Conservation (phyloP, 768 basidiomycete species). For the Suillus discolor region DNA sequence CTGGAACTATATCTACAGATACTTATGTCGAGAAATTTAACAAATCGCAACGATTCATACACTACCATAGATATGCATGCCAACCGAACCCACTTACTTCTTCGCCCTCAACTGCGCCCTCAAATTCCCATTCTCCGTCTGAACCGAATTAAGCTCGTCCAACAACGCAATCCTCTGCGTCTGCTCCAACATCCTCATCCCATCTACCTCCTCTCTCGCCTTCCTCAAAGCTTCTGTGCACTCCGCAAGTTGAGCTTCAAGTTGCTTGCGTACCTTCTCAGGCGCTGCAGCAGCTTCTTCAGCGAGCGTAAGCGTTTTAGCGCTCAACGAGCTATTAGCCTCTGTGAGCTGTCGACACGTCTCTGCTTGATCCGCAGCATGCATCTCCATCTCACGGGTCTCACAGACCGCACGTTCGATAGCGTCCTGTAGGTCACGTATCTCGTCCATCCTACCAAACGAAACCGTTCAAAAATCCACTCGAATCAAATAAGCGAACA, state of each 20-base stretch:
- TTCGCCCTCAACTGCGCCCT: slow-evolving; percentile 69
- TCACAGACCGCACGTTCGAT: slow-evolving; percentile 63
- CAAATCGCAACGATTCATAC: background rate
- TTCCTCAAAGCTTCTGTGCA: slow-evolving; percentile 60
- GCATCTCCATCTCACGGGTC: slow-evolving; percentile 69
- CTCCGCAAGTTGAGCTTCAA: slow-evolving; percentile 67
- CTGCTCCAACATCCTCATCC: slow-evolving; percentile 72
- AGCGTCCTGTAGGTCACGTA: slow-evolving; percentile 57
- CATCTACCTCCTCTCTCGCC: slow-evolving; percentile 69
- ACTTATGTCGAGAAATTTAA: background rate
- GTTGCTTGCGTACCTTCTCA: slow-evolving; percentile 56
- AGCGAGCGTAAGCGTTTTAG: slow-evolving; percentile 57
- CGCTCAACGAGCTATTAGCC: slow-evolving; percentile 77
- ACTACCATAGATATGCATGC: background rate
- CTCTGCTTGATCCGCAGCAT: slow-evolving; percentile 73
- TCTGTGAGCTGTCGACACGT: slow-evolving; percentile 72
- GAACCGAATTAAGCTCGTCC: slow-evolving; percentile 84
- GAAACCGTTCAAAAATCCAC: background rate
- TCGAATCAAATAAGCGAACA: background rate
- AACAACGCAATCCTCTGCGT: slow-evolving; percentile 81
- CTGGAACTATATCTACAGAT: no score
- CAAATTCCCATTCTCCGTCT: slow-evolving; percentile 74
- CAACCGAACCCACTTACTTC: slow-evolving; percentile 34
- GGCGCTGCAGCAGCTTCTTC: slow-evolving; percentile 40
- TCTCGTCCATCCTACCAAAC: slow-evolving; percentile 61